These are phyloP conservation scores for Aspergillus latus DNA, from an alignment of 2,329 filamentous ascomycete species.

Conservation along the genomic window DNA sequence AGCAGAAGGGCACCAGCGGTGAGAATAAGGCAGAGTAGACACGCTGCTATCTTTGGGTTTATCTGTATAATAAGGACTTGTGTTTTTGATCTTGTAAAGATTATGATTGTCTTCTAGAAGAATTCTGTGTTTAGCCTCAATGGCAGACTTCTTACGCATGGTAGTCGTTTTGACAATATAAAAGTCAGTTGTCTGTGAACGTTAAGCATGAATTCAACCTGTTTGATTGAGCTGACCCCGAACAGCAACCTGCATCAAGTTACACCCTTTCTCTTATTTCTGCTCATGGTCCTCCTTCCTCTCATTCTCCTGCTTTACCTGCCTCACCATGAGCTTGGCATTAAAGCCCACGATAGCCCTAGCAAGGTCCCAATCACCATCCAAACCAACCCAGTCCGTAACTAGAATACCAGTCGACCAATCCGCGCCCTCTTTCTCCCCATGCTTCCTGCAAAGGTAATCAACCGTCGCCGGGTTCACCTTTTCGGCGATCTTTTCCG, in stretches of 20 bases:
- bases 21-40: conserved; percentile 36
- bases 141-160: background rate
- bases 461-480: conserved; percentile 74
- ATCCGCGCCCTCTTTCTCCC: conserved; percentile 57
- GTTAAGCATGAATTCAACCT: background rate
- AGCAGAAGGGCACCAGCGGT: conserved; percentile 44
- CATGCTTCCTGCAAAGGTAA: conserved; percentile 58
- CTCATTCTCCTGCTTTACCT: conserved; percentile 19
- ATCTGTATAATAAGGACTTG: conserved; percentile 39
- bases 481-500: conserved; percentile 82
- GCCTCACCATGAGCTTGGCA: conserved; percentile 53
- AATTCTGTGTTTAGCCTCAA: conserved; percentile 1
- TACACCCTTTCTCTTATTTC: background rate
- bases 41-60: conserved; percentile 17
- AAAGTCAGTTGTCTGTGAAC: background rate
- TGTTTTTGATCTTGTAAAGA: conserved; percentile 22
- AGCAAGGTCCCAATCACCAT: conserved; percentile 88
- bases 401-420: conserved; percentile 85
- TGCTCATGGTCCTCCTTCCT: background rate
- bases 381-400: conserved; percentile 86
- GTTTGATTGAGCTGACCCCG: background rate
- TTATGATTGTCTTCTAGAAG: conserved; percentile 20
- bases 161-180: background rate
- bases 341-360: conserved; percentile 91
- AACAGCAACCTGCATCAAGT: background rate